A percentile compares a stretch with the other conserved stretches of the same genome.
These are phyloP conservation scores for Gossypium armourianum DNA, from an alignment of 441 rosid species.

Conservation along the genomic window DNA sequence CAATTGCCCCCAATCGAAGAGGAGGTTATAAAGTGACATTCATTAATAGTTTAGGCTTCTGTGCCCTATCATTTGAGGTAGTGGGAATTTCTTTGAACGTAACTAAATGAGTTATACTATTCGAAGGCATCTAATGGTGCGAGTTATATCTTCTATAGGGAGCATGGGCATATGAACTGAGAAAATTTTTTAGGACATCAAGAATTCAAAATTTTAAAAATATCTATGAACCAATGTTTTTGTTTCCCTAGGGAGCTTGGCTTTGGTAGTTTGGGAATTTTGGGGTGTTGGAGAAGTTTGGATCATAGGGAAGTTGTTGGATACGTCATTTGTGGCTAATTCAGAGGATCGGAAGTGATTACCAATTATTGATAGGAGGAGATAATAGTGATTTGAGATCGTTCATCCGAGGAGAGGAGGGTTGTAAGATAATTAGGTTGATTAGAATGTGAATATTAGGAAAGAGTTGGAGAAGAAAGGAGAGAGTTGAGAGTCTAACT, in stretches of 20 bases:
- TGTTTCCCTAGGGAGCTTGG: neutral
- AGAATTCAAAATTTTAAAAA: neutral
- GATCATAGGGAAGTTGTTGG: neutral
- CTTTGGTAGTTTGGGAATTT: neutral
- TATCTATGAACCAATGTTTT: neutral
- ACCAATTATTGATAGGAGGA: neutral
- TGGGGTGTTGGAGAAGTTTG: neutral
- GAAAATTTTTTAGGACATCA: neutral
- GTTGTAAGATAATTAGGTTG: neutral
- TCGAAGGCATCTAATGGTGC: no score
- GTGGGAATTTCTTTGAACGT: no score
- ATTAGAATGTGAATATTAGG: neutral
- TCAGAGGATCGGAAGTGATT: neutral
- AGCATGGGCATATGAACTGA: neutral
- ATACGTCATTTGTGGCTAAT: neutral
- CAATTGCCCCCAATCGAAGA: no score
- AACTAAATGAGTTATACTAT: no score
- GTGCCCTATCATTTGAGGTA: no score
- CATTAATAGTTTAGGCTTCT: no score
- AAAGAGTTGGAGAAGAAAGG: neutral
- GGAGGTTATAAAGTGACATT: no score
- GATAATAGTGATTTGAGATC: neutral
- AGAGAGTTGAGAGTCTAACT: neutral
- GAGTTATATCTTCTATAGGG: neutral
- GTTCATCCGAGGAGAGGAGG: neutral